Percentiles rank a stretch among this genome's conserved stretches.
Evolutionary conservation across 495 filamentous ascomycete genomes (phyloP).

Genomic region (Penicillium macrosclerotiorum): DNA sequence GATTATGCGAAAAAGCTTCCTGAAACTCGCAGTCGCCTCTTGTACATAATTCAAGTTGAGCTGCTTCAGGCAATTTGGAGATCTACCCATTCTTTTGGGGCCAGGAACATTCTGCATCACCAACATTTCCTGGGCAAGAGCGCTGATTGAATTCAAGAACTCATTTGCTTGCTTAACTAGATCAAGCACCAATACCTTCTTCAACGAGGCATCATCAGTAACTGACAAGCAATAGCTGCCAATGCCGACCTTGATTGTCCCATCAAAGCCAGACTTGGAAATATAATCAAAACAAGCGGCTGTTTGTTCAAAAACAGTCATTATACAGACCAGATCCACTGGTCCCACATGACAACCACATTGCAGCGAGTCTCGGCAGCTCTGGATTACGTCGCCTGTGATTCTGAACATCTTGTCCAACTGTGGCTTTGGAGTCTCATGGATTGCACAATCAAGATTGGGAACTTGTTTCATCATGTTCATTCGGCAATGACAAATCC

Average conservation of each 20-base stretch:
- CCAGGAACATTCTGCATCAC: background rate
- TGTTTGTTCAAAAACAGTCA: constrained; percentile 12
- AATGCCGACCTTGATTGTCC: constrained; percentile 7
- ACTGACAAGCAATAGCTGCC: constrained; percentile 7
- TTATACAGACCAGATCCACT: constrained; percentile 12
- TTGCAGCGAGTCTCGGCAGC: constrained; percentile 3
- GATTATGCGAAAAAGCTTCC: constrained; percentile 3
- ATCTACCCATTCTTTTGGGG: constrained; percentile 1
- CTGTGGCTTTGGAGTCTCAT: constrained; percentile 3
- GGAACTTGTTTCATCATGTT: constrained; percentile 11
- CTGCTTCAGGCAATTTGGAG: constrained; percentile 3
- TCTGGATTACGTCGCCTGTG: constrained; percentile 8
- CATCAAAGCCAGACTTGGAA: constrained; percentile 7
- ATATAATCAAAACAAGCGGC: constrained; percentile 12
- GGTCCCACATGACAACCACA: constrained; percentile 4
- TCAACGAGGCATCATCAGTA: constrained; percentile 7
- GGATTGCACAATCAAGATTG: constrained; percentile 5
- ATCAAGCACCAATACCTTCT: constrained; percentile 6
- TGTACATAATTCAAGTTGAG: constrained; percentile 6
- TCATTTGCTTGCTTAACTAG: constrained; percentile 5
- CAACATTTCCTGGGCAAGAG: constrained; percentile 2
- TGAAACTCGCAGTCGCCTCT: constrained; percentile 5
- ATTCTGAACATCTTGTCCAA: constrained; percentile 12
- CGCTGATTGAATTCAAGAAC: constrained; percentile 1
- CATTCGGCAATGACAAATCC: constrained; percentile 5